Conservation (phyloP, 495 filamentous ascomycete species). For the Baudoinia panamericana region DNA sequence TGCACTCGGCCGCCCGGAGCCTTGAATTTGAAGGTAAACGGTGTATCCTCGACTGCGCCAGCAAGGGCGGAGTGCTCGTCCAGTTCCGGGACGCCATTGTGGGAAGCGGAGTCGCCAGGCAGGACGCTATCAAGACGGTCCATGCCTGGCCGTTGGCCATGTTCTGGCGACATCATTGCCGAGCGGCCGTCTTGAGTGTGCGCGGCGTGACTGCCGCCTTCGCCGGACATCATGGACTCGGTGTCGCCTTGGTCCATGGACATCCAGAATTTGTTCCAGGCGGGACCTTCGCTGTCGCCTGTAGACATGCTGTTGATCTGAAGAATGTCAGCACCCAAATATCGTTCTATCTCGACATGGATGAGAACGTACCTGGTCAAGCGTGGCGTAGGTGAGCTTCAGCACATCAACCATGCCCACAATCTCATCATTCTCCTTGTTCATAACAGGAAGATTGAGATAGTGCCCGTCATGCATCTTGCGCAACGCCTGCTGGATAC, state of each 20-base stretch:
- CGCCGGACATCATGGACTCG: slow-evolving; percentile 88
- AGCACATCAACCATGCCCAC: slow-evolving; percentile 98
- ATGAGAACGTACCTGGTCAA: slow-evolving; percentile 65
- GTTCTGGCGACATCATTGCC: slow-evolving; percentile 67
- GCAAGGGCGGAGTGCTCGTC: slow-evolving; percentile 41
- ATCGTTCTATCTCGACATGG: slow-evolving; percentile 1
- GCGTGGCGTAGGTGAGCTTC: slow-evolving; percentile 92
- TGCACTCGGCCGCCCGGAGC: slow-evolving; percentile 92
- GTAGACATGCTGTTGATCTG: slow-evolving; percentile 68
- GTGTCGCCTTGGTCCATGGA: slow-evolving; percentile 93
- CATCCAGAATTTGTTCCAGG: slow-evolving; percentile 99
- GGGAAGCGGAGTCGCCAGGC: slow-evolving; percentile 88
- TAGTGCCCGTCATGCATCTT: slow-evolving; percentile 99
- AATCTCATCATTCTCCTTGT: slow-evolving; percentile 77
- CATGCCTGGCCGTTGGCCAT: slow-evolving; percentile 41
- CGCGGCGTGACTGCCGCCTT: slow-evolving; percentile 51
- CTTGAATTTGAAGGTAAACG: slow-evolving; percentile 99
- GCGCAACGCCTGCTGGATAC: slow-evolving; percentile 87
- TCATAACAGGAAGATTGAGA: slow-evolving; percentile 96
- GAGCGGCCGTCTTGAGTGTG: slow-evolving; percentile 53
- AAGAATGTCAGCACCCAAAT: slow-evolving; percentile 10
- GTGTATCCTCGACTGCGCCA: slow-evolving; percentile 47
- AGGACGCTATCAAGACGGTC: slow-evolving; percentile 71
- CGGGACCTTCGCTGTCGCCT: slow-evolving; percentile 80
- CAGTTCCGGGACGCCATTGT: slow-evolving; percentile 58